A percentile compares a stretch with the other conserved stretches of the same genome.
Evolutionary conservation across 164 flowering plant species (phyloP).

Genomic region (Dillenia turbinata): DNA sequence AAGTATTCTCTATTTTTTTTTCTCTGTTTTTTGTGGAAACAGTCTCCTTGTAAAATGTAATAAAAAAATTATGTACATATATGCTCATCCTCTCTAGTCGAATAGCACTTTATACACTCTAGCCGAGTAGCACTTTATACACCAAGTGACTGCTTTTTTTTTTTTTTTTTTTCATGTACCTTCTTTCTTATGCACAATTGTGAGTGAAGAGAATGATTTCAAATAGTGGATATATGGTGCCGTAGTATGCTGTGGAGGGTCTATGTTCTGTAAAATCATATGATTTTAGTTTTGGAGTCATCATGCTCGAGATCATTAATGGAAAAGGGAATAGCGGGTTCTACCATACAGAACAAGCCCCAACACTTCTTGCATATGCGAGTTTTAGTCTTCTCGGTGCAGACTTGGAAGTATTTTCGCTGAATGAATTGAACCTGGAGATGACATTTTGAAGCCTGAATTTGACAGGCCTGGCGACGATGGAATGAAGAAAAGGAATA

Average conservation of each 20-base stretch:
- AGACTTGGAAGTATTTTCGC: neutral
- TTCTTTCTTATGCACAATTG: too few relatives aligned
- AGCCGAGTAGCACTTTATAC: too few relatives aligned
- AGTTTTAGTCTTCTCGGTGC: neutral
- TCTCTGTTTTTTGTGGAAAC: too few relatives aligned
- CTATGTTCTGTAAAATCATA: constrained; percentile 13
- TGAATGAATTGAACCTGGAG: neutral
- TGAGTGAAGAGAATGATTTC: too few relatives aligned
- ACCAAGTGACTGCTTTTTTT: too few relatives aligned
- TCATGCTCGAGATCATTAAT: constrained; percentile 13
- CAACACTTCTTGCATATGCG: constrained; percentile 4
- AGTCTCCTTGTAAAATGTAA: too few relatives aligned
- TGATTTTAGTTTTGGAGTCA: constrained; percentile 16
- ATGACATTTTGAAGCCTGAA: neutral
- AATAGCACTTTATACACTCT: too few relatives aligned
- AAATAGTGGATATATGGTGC: constrained; percentile 19
- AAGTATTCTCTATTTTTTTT: too few relatives aligned
- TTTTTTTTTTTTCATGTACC: neutral
- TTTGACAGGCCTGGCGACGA: constrained; percentile 18
- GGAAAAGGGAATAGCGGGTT: constrained; percentile 8
- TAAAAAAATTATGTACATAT: too few relatives aligned
- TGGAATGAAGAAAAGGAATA: constrained; percentile 12
- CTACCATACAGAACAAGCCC: neutral
- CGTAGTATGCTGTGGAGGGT: constrained; percentile 12
- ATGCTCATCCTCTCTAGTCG: too few relatives aligned